Base-by-base conservation (phyloP, 2,329 filamentous ascomycete genomes). In the Pseudohalonectria lignicola region DNA sequence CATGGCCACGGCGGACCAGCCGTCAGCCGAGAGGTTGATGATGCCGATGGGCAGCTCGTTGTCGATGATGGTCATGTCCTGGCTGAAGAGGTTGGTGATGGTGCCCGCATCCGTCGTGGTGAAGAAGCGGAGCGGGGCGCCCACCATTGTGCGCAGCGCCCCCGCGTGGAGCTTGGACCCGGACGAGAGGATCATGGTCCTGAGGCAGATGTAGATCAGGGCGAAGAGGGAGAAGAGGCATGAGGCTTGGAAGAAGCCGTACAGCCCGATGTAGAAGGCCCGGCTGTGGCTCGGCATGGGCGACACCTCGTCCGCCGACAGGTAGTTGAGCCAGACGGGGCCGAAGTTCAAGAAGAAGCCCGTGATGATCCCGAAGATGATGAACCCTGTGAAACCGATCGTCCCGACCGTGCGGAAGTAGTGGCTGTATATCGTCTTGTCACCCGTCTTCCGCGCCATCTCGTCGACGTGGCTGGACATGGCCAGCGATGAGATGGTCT, bases 61-160 rank as follows among this genome's bases (percentile, higher is more conserved):
- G 39, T 51, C 49, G 20, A 49, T 30, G 13, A 50, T 29, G 21
- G 41, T 39, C 28, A 49, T 37, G 33, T 51, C 49, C 32, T 51
- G 49, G 31, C 43, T 46, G 36, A 51, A 49, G 12, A 44, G 40
- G 37, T 49, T 50, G 2, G 41, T 42, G 11, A 43, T 47, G 33
- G 44, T 39, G 3, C 49, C 49, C 13, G 43, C 39, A 32, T 51
- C 47, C 11, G 45, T 48, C 9, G 36, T 23, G 28, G 34, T 41
- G 31, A 49, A 46, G 34, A 49, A 51, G 7, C 40, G 34, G 36
- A 47, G 4, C 3, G 40, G 40, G 2, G 42, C 42, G 16, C 29
- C 21, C 8, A 44, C 35, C 10, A 44, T 42, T 6, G 39, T 21
- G 2, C 21, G 16, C 10, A 42, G 36, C 5, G 21, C 23, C 17